phyloP scores from a whole-genome alignment of 140 eudicot species.

The Anethum foeniculum region DNA sequence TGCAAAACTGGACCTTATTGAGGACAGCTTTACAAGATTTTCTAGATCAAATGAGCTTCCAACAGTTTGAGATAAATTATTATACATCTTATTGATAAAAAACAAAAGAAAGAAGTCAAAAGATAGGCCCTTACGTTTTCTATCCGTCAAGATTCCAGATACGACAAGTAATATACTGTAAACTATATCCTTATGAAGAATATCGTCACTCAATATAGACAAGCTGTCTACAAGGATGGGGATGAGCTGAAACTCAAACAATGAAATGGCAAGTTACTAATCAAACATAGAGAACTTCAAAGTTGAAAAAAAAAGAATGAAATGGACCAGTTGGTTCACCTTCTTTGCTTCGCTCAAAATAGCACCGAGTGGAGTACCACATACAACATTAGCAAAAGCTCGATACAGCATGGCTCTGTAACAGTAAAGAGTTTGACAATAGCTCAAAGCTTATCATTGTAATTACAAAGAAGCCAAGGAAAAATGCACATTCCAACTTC shows the following conservation, averaged over 20 bases:
- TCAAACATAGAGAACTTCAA: background rate
- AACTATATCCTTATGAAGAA: conserved; percentile 50
- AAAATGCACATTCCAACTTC: background rate
- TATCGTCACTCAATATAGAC: conserved; percentile 50
- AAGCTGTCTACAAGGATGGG: conserved; percentile 61
- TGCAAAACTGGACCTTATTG: background rate
- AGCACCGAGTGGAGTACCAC: conserved; percentile 62
- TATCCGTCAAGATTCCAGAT: conserved; percentile 72
- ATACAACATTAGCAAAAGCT: conserved; percentile 70
- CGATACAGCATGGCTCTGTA: conserved; percentile 69
- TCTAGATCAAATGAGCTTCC: background rate
- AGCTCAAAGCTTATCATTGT: background rate
- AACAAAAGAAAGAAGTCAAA: background rate
- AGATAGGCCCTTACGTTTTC: conserved; percentile 46
- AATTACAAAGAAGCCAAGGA: background rate
- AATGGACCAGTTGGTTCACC: conserved; percentile 29
- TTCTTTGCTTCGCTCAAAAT: conserved; percentile 64
- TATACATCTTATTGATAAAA: background rate
- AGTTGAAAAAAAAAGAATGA: background rate
- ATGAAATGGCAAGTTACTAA: conserved; percentile 4
- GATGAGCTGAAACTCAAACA: conserved; percentile 72
- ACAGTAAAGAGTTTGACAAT: conserved; percentile 11
- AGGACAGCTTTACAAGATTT: background rate
- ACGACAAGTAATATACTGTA: conserved; percentile 64
- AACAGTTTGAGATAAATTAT: background rate